Conservation (phyloP, 176 grass and related monocot genomes). For the Luzula sylvatica region DNA sequence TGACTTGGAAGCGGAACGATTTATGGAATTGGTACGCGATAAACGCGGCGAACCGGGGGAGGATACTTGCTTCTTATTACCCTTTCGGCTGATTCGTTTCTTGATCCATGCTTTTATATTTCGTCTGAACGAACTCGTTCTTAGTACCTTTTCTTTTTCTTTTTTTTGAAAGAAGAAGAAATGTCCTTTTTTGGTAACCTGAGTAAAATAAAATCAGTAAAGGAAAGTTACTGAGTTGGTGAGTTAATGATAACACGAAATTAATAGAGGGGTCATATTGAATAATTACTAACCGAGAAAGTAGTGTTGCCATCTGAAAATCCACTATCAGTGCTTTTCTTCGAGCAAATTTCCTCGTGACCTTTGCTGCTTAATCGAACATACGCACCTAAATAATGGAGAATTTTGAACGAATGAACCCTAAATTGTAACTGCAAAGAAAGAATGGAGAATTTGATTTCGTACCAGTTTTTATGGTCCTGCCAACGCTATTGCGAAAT, state of each 20-base stretch:
- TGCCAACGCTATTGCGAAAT: slow-evolving; percentile 11
- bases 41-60: background rate
- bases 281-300: slow-evolving; percentile 4
- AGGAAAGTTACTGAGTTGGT: too few species aligned
- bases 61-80: slow-evolving; percentile 5
- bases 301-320: background rate
- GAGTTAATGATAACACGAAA: too few species aligned
- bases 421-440: slow-evolving; percentile 1
- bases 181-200: background rate
- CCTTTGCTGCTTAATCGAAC: slow-evolving; percentile 2
- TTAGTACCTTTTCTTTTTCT: slow-evolving; percentile 5
- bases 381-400: slow-evolving; percentile 11
- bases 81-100: slow-evolving; percentile 12
- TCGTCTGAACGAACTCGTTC: background rate
- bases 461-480: slow-evolving; percentile 6
- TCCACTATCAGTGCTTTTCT: background rate
- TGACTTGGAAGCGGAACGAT: background rate
- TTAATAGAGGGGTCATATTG: too few species aligned
- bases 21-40: slow-evolving; percentile 2
- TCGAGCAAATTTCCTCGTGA: background rate
- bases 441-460: background rate
- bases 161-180: background rate
- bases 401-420: background rate
- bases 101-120: slow-evolving; percentile 24
- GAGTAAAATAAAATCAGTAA: too few species aligned